Evolutionary conservation across 225 moss, liverwort and hornwort genomes (phyloP).

Genomic region (Ulota crispa): DNA sequence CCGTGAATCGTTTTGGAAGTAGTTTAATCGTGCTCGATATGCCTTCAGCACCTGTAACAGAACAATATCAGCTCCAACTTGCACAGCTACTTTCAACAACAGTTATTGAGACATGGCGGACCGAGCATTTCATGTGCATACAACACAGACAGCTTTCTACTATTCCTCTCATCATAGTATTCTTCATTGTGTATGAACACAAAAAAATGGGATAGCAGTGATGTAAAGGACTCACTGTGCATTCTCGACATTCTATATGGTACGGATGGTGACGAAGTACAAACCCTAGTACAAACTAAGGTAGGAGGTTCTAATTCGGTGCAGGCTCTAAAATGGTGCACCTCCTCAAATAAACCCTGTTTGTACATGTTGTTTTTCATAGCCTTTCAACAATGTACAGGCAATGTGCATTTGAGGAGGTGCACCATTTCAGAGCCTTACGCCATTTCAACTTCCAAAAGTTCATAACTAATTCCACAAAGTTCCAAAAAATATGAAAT

Average conservation of each 20-base stretch:
- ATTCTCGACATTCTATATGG: background rate
- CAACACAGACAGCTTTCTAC: background rate
- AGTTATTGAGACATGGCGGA: background rate
- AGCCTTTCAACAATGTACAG: too few relatives aligned
- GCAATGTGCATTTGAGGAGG: too few relatives aligned
- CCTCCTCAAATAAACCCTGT: too few relatives aligned
- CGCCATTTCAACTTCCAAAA: too few relatives aligned
- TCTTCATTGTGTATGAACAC: background rate
- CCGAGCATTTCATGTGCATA: background rate
- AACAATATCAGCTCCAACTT: background rate
- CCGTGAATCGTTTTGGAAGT: slow-evolving; percentile 52
- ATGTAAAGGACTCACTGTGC: background rate
- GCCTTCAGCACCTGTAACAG: slow-evolving; percentile 49
- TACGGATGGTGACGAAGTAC: background rate
- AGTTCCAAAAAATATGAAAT: too few relatives aligned
- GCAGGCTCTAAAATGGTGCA: too few relatives aligned
- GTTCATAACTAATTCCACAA: too few relatives aligned
- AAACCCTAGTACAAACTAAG: background rate
- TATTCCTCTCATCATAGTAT: background rate
- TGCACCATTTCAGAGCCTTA: too few relatives aligned
- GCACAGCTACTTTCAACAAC: background rate
- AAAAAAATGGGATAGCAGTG: background rate
- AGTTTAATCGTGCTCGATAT: slow-evolving; percentile 58
- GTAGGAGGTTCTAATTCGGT: too few relatives aligned
- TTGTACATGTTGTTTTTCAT: too few relatives aligned